Conservation (phyloP, 768 basidiomycete species). For the Fomitopsis serialis region DNA sequence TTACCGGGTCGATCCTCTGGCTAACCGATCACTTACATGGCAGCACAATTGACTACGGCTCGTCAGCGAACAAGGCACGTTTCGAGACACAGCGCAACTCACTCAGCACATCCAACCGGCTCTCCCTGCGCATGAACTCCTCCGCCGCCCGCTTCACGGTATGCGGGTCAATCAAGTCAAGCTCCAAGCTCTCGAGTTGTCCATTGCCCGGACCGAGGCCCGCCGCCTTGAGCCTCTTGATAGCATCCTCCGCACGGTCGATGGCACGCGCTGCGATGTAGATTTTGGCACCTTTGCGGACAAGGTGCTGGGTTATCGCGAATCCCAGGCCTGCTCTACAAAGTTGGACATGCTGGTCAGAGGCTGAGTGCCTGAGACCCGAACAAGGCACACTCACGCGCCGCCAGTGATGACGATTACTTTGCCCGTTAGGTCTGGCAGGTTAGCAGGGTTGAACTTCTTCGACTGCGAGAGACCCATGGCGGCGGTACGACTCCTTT, state of each 20-base stretch:
- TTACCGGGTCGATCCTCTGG: too few relatives aligned
- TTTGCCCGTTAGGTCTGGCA: conserved; percentile 43
- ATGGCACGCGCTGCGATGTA: conserved; percentile 52
- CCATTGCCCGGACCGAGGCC: conserved; percentile 41
- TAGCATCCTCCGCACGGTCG: conserved; percentile 39
- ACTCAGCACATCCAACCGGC: conserved; percentile 52
- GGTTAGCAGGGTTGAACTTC: conserved; percentile 32
- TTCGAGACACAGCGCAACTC: conserved; percentile 13
- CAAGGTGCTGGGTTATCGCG: conserved; percentile 46
- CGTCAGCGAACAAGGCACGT: not conserved
- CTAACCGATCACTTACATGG: conserved; percentile 33
- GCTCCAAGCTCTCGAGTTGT: conserved; percentile 41
- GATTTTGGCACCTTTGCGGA: conserved; percentile 49
- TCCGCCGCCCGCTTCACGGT: conserved; percentile 43
- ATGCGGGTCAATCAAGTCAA: conserved; percentile 47
- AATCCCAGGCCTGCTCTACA: conserved; percentile 45
- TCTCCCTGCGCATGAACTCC: conserved; percentile 43
- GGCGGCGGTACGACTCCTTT: not conserved
- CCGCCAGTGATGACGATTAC: conserved; percentile 55
- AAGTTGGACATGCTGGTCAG: not conserved
- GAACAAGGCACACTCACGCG: conserved; percentile 34
- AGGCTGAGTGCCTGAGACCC: not conserved
- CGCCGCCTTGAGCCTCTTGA: conserved; percentile 38
- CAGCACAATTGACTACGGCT: conserved; percentile 48
- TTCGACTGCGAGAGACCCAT: conserved; percentile 10